A percentile compares a stretch with the other conserved stretches of the same genome.
Conservation (phyloP, 1,284 basidiomycete species). For the Fistulina hepatica region DNA sequence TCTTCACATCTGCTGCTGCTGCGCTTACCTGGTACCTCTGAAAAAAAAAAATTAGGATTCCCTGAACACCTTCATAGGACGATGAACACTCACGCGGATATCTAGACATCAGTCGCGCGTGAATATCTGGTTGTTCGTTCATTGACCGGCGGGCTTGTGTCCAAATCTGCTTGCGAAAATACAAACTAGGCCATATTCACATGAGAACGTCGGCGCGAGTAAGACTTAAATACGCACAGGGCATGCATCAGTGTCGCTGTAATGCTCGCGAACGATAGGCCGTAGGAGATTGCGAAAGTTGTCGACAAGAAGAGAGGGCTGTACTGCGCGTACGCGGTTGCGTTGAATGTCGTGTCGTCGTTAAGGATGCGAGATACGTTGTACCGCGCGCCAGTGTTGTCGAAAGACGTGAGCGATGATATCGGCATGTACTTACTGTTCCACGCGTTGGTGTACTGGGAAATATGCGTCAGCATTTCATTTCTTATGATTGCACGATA, state of each 20-base stretch:
- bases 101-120: conserved; percentile 70
- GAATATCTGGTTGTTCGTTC: conserved; percentile 76
- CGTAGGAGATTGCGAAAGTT: conserved; percentile 56
- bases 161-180: conserved; percentile 59
- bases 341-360: conserved; percentile 37
- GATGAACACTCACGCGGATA: conserved; percentile 45
- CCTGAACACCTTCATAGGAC: conserved; percentile 65
- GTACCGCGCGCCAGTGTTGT: conserved; percentile 47
- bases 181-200: not conserved
- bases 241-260: conserved; percentile 64
- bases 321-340: conserved; percentile 41
- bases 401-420: conserved; percentile 35
- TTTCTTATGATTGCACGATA: not conserved
- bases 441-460: conserved; percentile 35
- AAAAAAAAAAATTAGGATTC: conserved; percentile 35
- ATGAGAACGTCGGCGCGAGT: not conserved
- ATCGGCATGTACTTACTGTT: conserved; percentile 37
- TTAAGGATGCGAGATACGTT: conserved; percentile 49
- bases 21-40: conserved; percentile 20
- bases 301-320: conserved; percentile 57
- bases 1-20: not conserved
- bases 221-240: conserved; percentile 18
- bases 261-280: conserved; percentile 51
- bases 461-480: not conserved
- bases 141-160: conserved; percentile 50